phyloP scores from a whole-genome alignment of 768 basidiomycete species.

The Tylopilus subfusipes region DNA sequence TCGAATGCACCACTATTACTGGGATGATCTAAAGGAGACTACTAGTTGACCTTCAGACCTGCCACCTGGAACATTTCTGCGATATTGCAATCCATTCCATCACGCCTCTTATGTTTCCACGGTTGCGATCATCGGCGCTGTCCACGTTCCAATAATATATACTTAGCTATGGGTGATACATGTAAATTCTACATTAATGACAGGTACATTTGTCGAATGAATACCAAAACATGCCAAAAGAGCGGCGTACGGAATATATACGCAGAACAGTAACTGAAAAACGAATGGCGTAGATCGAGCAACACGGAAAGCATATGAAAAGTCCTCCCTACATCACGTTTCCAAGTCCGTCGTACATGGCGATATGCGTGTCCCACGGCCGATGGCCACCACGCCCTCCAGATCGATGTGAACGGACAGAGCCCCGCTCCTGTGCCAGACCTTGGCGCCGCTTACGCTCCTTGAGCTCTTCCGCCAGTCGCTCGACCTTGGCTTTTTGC shows the following conservation, averaged over 20 bases:
- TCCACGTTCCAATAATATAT: constrained; percentile 9
- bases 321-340: constrained; percentile 18
- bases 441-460: constrained; percentile 33
- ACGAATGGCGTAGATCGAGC: constrained; percentile 17
- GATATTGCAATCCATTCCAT: background rate
- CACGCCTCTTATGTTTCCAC: background rate
- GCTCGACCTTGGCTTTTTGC: constrained; percentile 37
- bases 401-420: constrained; percentile 28
- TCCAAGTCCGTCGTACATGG: constrained; percentile 34
- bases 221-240: constrained; percentile 14
- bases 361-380: constrained; percentile 19
- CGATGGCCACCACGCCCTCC: constrained; percentile 17
- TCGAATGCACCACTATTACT: background rate
- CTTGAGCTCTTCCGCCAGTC: constrained; percentile 45
- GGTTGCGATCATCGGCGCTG: constrained; percentile 4
- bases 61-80: background rate
- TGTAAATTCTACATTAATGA: constrained; percentile 30
- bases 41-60: background rate
- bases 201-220: constrained; percentile 14
- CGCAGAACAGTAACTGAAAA: constrained; percentile 13
- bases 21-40: background rate
- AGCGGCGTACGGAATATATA: constrained; percentile 10
- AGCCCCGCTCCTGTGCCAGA: constrained; percentile 30
- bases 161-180: constrained; percentile 24
- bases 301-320: constrained; percentile 9